Percentiles rank a stretch among this genome's conserved stretches.
Evolutionary conservation across 805 yeast genomes (phyloP).

Genomic region (Candida rishiriensis): DNA sequence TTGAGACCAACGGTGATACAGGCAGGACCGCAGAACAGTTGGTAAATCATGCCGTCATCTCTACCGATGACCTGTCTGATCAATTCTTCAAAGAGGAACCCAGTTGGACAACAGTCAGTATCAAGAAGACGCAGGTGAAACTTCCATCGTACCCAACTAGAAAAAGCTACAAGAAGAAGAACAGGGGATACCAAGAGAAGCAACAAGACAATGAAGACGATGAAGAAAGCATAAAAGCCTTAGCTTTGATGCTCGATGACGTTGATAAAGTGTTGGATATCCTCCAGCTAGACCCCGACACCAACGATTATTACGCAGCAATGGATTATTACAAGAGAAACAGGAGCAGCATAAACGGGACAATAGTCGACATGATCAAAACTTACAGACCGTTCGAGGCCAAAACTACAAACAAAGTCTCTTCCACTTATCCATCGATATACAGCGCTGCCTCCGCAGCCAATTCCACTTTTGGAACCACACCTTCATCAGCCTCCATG

Average conservation of each 20-base stretch:
- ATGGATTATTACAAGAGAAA: slow-evolving; percentile 12
- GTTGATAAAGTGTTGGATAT: slow-evolving; percentile 10
- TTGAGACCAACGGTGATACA: slow-evolving; percentile 28
- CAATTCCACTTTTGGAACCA: too few relatives aligned
- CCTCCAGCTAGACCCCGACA: neutral
- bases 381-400: slow-evolving; percentile 6
- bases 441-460: too few relatives aligned
- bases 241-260: slow-evolving; percentile 5
- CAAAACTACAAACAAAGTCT: slow-evolving; percentile 5
- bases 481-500: too few relatives aligned
- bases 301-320: slow-evolving; percentile 1
- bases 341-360: slow-evolving; percentile 4
- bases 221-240: neutral
- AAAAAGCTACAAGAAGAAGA: slow-evolving; percentile 21
- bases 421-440: too few relatives aligned
- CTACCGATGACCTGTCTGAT: neutral
- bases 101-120: too few relatives aligned
- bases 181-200: neutral
- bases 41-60: slow-evolving; percentile 19
- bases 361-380: slow-evolving; percentile 18
- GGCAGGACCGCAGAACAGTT: slow-evolving; percentile 29
- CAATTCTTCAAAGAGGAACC: slow-evolving; percentile 6
- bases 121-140: too few relatives aligned
- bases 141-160: too few relatives aligned
- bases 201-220: neutral